Conservation (phyloP, 2,329 filamentous ascomycete species). For the Colletotrichum coccodes region DNA sequence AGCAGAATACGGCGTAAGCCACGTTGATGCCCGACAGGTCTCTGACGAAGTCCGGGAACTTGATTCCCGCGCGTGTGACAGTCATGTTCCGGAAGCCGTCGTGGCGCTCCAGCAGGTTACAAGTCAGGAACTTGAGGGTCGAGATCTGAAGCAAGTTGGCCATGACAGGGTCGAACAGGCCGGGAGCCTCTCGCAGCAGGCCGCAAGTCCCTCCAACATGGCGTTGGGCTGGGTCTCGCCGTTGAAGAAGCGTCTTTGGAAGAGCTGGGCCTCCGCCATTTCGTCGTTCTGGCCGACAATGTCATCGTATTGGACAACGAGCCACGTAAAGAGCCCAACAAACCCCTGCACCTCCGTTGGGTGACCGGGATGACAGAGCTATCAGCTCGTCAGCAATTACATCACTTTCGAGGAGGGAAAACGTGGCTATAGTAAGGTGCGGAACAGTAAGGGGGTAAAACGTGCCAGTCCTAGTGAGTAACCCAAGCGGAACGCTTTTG, state of each 20-base stretch:
- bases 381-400: conserved; percentile 4
- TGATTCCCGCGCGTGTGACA: conserved; percentile 29
- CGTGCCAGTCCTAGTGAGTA: conserved; percentile 33
- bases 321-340: conserved; percentile 37
- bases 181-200: conserved; percentile 34
- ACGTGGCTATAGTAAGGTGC: not conserved
- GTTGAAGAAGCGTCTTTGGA: conserved; percentile 34
- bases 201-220: conserved; percentile 33
- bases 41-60: conserved; percentile 35
- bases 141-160: conserved; percentile 35
- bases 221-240: conserved; percentile 34
- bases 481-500: conserved; percentile 35
- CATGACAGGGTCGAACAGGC: conserved; percentile 34
- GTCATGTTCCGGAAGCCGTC: conserved; percentile 34
- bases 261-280: conserved; percentile 31
- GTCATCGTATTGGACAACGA: conserved; percentile 37
- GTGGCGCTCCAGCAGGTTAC: conserved; percentile 36
- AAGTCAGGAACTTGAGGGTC: conserved; percentile 36
- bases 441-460: not conserved
- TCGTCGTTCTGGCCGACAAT: conserved; percentile 35
- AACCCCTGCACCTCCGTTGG: conserved; percentile 33
- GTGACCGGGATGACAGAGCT: conserved; percentile 37
- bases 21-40: conserved; percentile 36
- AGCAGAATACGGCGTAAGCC: conserved; percentile 37
- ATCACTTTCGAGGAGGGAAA: not conserved